A percentile compares a stretch with the other conserved stretches of the same genome.
Conservation (phyloP, 306 rosid genomes). For the Amphicarpaea edgeworthii region DNA sequence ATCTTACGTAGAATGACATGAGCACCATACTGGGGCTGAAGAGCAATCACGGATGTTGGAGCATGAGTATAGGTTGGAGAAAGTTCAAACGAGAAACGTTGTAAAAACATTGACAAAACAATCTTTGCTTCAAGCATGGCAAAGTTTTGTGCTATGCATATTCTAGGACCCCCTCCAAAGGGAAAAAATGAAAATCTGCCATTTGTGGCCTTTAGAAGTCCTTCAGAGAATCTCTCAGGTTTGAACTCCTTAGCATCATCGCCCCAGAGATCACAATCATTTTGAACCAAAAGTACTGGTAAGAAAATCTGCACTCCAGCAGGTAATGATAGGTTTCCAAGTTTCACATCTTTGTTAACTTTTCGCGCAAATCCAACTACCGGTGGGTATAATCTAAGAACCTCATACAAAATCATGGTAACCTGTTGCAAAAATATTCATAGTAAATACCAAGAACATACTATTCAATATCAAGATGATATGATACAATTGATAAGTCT, state of each 20-base stretch:
- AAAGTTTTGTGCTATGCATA: constrained; percentile 65
- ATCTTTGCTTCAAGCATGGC: constrained; percentile 49
- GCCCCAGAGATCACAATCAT: constrained; percentile 64
- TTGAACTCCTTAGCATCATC: constrained; percentile 60
- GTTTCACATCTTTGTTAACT: constrained; percentile 38
- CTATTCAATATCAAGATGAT: neutral
- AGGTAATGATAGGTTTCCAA: constrained; percentile 53
- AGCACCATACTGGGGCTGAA: constrained; percentile 39
- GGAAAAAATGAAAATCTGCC: constrained; percentile 54
- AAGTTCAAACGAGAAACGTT: constrained; percentile 46
- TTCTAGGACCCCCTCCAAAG: constrained; percentile 56
- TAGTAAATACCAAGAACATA: neutral
- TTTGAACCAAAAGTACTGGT: constrained; percentile 46
- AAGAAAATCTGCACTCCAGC: constrained; percentile 50
- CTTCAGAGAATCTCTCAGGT: constrained; percentile 65
- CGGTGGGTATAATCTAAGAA: constrained; percentile 63
- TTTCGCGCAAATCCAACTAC: neutral
- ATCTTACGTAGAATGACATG: constrained; percentile 33
- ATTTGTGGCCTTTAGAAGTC: constrained; percentile 57
- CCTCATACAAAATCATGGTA: constrained; percentile 60
- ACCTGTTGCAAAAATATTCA: constrained; percentile 45
- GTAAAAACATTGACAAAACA: constrained; percentile 48
- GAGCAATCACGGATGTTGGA: neutral
- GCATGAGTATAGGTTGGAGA: constrained; percentile 45
- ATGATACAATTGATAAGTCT: no score